phyloP scores from a whole-genome alignment of 805 yeast species.

The Sugiyamaella floridensis region DNA sequence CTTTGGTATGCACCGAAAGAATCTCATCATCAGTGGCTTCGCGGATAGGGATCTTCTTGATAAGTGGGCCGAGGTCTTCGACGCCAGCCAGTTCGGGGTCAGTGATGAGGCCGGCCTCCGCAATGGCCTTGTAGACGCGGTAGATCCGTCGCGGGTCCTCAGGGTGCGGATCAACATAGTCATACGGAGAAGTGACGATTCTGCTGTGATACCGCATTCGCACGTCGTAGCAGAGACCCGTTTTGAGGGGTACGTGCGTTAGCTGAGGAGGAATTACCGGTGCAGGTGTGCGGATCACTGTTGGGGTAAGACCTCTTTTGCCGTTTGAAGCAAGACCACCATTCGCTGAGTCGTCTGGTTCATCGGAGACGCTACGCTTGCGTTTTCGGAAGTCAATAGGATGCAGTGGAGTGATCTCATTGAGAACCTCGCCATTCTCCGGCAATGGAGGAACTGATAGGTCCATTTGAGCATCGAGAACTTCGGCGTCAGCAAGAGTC shows the following conservation, averaged over 20 bases:
- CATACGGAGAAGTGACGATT: slow-evolving; percentile 82
- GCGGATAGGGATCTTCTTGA: slow-evolving; percentile 84
- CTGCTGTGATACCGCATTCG: slow-evolving; percentile 97
- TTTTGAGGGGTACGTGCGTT: slow-evolving; percentile 68
- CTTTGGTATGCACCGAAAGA: slow-evolving; percentile 73
- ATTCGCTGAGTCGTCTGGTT: neutral
- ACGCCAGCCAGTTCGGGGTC: slow-evolving; percentile 69
- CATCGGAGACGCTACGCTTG: neutral
- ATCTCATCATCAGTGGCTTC: slow-evolving; percentile 87
- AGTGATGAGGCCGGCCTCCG: slow-evolving; percentile 83
- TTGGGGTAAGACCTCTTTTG: neutral
- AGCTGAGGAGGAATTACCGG: slow-evolving; percentile 44
- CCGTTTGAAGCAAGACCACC: neutral
- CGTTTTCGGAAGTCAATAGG: neutral
- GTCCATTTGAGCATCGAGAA: neutral
- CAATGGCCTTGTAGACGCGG: slow-evolving; percentile 84
- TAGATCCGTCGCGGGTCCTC: slow-evolving; percentile 97
- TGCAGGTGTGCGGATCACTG: neutral
- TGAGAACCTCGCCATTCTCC: neutral
- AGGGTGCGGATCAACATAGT: slow-evolving; percentile 97
- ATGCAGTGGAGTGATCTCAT: neutral
- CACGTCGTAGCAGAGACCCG: slow-evolving; percentile 94
- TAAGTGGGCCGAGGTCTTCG: slow-evolving; percentile 73
- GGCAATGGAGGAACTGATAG: neutral
- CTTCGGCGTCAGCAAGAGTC: neutral